Evolutionary conservation across 306 rosid species (phyloP).

Genomic region (Erythrophleum fordii): DNA sequence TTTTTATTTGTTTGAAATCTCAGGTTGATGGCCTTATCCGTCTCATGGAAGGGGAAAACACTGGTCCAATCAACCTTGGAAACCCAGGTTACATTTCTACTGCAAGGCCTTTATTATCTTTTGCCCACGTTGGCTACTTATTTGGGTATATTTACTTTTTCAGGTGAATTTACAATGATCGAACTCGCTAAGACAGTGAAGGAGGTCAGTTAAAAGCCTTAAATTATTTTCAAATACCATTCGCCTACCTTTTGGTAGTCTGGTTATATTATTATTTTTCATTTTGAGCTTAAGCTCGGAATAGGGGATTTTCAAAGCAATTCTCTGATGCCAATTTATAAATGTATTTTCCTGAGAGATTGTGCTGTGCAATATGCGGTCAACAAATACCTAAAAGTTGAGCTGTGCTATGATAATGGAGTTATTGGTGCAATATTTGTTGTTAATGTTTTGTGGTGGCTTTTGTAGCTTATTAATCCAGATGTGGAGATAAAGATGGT

Average conservation of each 20-base stretch:
- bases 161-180: slow-evolving; percentile 95
- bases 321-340: neutral
- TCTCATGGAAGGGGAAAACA: slow-evolving; percentile 77
- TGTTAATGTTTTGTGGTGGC: neutral
- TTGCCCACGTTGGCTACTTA: neutral
- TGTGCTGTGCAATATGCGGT: neutral
- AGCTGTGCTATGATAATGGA: neutral
- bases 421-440: neutral
- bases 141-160: slow-evolving; percentile 28
- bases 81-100: slow-evolving; percentile 69
- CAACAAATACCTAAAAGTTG: neutral
- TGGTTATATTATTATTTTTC: neutral
- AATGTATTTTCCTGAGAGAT: slow-evolving; percentile 31
- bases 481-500: slow-evolving; percentile 66
- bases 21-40: slow-evolving; percentile 86
- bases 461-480: slow-evolving; percentile 75
- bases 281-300: neutral
- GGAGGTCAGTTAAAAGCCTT: slow-evolving; percentile 64
- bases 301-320: neutral
- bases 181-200: slow-evolving; percentile 96
- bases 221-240: slow-evolving; percentile 11
- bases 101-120: slow-evolving; percentile 1
- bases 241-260: neutral
- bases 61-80: slow-evolving; percentile 89
- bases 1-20: slow-evolving; percentile 24